Base-by-base conservation (phyloP, 2,329 filamentous ascomycete genomes). In the Sarocladiaceae sp. region DNA sequence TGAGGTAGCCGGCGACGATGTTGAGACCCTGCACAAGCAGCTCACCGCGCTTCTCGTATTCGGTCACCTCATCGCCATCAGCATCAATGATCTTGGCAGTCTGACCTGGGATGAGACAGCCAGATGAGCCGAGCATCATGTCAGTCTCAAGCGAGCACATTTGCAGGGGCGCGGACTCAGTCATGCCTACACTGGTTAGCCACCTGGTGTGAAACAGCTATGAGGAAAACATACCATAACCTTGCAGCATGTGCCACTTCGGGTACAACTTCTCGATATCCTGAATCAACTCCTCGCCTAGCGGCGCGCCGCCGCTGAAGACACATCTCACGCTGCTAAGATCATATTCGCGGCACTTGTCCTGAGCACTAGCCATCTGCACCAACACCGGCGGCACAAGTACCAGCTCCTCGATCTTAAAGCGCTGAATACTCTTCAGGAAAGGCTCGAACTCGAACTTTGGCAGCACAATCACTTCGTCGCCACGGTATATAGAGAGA, bases 351-450 rank as follows among this genome's bases (percentile, higher is more conserved):
- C 71, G 67, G 50, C 79, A 73, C 0, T 73, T 54, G 1, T 74
- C 59, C 47, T 74, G 70, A 55, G 80, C 81, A 51, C 83, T 83
- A 13, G 82, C 70, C 68, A 91, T 77, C 48, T 78, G 70, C 50
- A 91, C 86, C 50, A 90, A 80, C 55, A 91, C 88, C 0, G 86
- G 87, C 9, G 87, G 86, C 0, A 90, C 86, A 52, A 93, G 60
- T 52, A 74, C 83, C 12, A 93, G 67, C 33, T 73, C 70, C 43
- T 72, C 69, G 54, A 93, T 85, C 61, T 81, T 83, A 68, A 79
- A 83, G 23, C 67, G 73, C 54, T 88, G 76, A 15, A 91, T 81
- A 1, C 80, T 69, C 23, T 69, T 60, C 12, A 91, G 67, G 47
- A 80, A 82, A 2, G 68, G 64, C n/a, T 72, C 68, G 37, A 91